Evolutionary conservation across 2,329 filamentous ascomycete species (phyloP).

Genomic region (Xylaria sp.): DNA sequence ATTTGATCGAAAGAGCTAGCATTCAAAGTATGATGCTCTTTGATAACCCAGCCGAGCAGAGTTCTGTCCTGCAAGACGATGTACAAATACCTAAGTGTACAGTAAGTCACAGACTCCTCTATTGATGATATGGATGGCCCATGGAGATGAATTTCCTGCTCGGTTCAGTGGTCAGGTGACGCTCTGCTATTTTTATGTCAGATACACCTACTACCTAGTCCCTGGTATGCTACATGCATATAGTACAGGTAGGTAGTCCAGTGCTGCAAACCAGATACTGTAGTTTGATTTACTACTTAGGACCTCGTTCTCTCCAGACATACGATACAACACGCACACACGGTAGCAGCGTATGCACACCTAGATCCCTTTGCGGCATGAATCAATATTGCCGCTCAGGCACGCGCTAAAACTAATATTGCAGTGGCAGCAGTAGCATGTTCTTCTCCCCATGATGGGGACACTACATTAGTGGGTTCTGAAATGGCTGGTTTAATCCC

Average conservation of each 20-base stretch:
- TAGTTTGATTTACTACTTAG: background rate
- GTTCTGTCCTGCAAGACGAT: conserved; percentile 1
- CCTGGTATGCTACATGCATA: background rate
- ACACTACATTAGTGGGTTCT: background rate
- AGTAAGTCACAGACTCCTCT: conserved; percentile 5
- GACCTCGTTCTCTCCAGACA: background rate
- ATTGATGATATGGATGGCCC: conserved; percentile 12
- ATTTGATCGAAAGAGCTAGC: background rate
- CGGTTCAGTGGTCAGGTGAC: conserved; percentile 33
- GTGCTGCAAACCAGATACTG: background rate
- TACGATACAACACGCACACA: background rate
- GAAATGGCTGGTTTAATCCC: background rate
- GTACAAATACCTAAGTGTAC: background rate
- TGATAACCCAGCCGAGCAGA: background rate
- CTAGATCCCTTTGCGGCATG: background rate
- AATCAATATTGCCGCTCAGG: background rate
- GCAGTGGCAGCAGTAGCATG: background rate
- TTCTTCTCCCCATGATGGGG: background rate
- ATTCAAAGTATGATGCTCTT: background rate
- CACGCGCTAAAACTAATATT: background rate
- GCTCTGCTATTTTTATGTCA: conserved; percentile 29
- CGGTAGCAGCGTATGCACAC: background rate
- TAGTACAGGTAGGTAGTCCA: background rate
- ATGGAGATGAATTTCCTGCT: conserved; percentile 31
- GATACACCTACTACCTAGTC: background rate